Conservation (phyloP, 139 green algal genomes). For the Chlorella sp. region DNA sequence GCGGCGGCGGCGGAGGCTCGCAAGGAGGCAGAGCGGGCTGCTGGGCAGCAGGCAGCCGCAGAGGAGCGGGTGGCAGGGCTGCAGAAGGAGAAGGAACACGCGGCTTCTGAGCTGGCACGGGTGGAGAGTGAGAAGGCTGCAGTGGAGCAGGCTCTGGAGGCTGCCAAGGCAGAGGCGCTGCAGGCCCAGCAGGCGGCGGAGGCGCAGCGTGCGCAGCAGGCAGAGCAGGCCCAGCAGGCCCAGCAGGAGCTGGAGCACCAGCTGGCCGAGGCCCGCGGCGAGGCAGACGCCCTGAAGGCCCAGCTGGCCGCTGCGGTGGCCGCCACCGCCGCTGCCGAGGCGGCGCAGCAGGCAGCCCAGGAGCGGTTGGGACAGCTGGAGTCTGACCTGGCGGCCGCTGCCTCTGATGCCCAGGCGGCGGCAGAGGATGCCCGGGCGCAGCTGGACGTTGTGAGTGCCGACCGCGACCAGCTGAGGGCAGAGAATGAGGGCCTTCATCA, state of each 20-base stretch:
- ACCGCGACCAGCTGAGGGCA: background rate
- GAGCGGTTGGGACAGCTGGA: background rate
- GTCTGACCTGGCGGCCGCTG: background rate
- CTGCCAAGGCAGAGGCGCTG: background rate
- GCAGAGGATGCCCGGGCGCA: background rate
- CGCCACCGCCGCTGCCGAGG: background rate
- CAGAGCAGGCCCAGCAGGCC: background rate
- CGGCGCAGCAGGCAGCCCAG: background rate
- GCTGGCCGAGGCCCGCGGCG: background rate
- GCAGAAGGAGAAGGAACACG: background rate
- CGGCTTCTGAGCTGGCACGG: background rate
- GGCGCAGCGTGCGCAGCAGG: background rate
- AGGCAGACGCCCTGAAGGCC: background rate
- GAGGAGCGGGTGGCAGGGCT: background rate
- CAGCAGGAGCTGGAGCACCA: constrained; percentile 2
- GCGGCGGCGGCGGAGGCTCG: background rate
- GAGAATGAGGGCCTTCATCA: background rate
- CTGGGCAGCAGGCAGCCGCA: background rate
- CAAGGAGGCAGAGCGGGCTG: background rate
- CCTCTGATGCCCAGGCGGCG: background rate
- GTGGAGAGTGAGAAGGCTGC: background rate
- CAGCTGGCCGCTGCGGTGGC: background rate
- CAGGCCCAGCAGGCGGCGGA: background rate
- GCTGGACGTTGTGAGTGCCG: too few relatives aligned
- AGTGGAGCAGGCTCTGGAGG: background rate